phyloP scores from a whole-genome alignment of 2,329 filamentous ascomycete species.

The Pleurostoma richardsiae region DNA sequence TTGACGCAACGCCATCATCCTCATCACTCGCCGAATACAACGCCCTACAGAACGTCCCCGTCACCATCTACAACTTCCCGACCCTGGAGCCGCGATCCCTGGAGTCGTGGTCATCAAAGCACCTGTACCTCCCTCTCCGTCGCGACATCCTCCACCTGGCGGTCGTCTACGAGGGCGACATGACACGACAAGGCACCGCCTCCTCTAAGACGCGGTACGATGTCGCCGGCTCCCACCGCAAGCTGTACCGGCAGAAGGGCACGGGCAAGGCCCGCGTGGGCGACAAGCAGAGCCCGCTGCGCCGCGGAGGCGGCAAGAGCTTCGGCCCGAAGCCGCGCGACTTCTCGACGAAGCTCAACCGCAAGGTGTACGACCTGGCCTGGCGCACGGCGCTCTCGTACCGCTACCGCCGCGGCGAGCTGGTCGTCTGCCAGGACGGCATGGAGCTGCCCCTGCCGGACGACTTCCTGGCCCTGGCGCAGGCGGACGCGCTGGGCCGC shows the following conservation, averaged over 20 bases:
- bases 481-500: conserved; percentile 22
- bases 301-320: conserved; percentile 79
- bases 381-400: conserved; percentile 94
- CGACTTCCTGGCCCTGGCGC: conserved; percentile 39
- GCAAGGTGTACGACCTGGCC: conserved; percentile 91
- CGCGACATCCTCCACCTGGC: conserved; percentile 91
- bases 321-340: conserved; percentile 91
- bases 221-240: conserved; percentile 76
- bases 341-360: conserved; percentile 77
- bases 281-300: conserved; percentile 73
- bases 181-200: conserved; percentile 80
- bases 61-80: conserved; percentile 89
- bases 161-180: conserved; percentile 88
- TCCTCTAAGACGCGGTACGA: conserved; percentile 76
- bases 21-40: conserved; percentile 6
- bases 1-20: conserved; percentile 2
- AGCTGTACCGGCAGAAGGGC: conserved; percentile 85
- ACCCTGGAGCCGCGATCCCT: conserved; percentile 77
- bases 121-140: conserved; percentile 82
- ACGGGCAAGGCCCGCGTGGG: conserved; percentile 75
- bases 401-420: conserved; percentile 79
- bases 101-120: conserved; percentile 72
- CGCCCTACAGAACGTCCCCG: conserved; percentile 59
- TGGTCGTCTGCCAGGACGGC: conserved; percentile 77
- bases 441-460: conserved; percentile 59